phyloP scores from a whole-genome alignment of 2,329 filamentous ascomycete genomes.

The Plectosphaerella plurivora region DNA sequence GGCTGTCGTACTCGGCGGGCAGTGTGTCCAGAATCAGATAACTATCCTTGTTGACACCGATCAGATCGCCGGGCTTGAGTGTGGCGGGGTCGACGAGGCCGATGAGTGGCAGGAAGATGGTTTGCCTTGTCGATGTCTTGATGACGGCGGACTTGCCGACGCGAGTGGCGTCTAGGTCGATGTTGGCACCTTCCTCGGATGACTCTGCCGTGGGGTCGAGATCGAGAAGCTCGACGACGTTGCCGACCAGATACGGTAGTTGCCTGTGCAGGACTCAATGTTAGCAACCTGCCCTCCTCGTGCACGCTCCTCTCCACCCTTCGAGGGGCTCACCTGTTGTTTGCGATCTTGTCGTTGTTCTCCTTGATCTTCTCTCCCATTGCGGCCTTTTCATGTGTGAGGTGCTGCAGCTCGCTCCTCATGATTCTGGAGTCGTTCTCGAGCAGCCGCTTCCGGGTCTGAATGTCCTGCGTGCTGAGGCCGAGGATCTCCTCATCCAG shows the following conservation, averaged over 20 bases:
- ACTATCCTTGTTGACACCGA: slow-evolving; percentile 98
- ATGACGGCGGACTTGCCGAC: slow-evolving; percentile 98
- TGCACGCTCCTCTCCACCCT: neutral
- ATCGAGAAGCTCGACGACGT: slow-evolving; percentile 95
- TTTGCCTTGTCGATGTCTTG: slow-evolving; percentile 97
- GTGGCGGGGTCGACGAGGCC: slow-evolving; percentile 93
- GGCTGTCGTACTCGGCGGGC: slow-evolving; percentile 95
- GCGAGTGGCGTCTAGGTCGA: slow-evolving; percentile 92
- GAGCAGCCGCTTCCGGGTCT: slow-evolving; percentile 82
- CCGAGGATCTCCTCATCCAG: slow-evolving; percentile 91
- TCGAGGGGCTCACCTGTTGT: slow-evolving; percentile 70
- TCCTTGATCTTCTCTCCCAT: slow-evolving; percentile 99
- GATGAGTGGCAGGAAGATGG: slow-evolving; percentile 96
- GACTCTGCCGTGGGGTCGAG: slow-evolving; percentile 95
- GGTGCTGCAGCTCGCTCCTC: slow-evolving; percentile 91
- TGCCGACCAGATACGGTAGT: slow-evolving; percentile 96
- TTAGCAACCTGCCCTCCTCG: slow-evolving; percentile 9
- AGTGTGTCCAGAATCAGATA: slow-evolving; percentile 96
- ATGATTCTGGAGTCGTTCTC: slow-evolving; percentile 99
- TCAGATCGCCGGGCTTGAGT: slow-evolving; percentile 91
- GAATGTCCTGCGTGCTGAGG: slow-evolving; percentile 91
- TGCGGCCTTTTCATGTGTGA: slow-evolving; percentile 90
- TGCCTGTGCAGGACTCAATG: slow-evolving; percentile 56
- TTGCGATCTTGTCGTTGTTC: slow-evolving; percentile 97
- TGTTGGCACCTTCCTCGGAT: slow-evolving; percentile 96